These are phyloP conservation scores for Volvox reticuliferus DNA, from an alignment of 139 green algal genomes.

Conservation along the genomic window DNA sequence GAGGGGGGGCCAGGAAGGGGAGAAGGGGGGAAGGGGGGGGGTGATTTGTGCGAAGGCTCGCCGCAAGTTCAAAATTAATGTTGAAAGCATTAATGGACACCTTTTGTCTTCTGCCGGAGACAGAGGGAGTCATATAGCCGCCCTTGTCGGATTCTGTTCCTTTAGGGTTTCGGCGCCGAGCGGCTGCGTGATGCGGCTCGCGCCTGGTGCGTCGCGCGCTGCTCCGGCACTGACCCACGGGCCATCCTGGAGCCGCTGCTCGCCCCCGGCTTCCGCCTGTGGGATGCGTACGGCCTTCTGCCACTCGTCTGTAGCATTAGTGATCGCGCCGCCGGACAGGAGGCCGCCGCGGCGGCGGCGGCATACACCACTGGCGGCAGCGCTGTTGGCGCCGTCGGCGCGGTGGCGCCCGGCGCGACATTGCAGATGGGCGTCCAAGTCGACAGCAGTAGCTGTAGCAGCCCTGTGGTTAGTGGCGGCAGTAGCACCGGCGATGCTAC, in stretches of 20 bases:
- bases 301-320: conserved; percentile 20
- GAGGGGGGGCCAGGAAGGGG: no score
- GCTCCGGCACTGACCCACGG: not conserved
- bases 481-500: not conserved
- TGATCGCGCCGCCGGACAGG: not conserved
- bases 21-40: no score
- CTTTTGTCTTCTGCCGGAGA: no score
- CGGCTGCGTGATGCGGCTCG: not conserved
- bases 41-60: no score
- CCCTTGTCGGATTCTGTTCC: not conserved
- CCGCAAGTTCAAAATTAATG: no score
- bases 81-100: no score
- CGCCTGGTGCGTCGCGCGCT: conserved; percentile 5
- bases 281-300: conserved; percentile 45
- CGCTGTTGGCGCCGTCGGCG: not conserved
- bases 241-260: conserved; percentile 1
- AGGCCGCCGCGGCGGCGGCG: not conserved
- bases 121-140: no score
- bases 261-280: conserved; percentile 20
- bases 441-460: no score
- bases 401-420: not conserved
- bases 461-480: no score
- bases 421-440: no score
- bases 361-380: no score
- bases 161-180: conserved; percentile 6